phyloP scores from a whole-genome alignment of 106 monocot genomes.

The Hemerocallis citrina region DNA sequence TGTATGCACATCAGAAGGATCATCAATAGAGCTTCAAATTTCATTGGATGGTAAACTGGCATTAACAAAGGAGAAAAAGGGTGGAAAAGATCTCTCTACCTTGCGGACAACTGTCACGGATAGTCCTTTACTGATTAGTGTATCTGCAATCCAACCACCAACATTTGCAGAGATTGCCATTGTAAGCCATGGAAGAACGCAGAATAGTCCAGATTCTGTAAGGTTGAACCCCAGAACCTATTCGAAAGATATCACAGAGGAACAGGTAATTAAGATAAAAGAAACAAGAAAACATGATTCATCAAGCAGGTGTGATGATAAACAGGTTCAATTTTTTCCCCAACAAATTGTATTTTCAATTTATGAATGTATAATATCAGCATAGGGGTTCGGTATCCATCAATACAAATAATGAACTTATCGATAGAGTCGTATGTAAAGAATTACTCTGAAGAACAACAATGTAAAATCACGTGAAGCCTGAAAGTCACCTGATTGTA shows the following conservation, averaged over 20 bases:
- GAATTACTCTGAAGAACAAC: not conserved
- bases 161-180: conserved; percentile 91
- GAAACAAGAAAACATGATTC: too few relatives aligned
- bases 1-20: not conserved
- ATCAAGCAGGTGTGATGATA: not conserved
- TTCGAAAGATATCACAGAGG: not conserved
- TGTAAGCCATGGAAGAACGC: conserved; percentile 89
- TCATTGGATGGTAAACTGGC: too few relatives aligned
- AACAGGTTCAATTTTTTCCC: not conserved
- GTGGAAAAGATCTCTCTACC: conserved; percentile 34
- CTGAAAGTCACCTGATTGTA: conserved; percentile 59
- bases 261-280: not conserved
- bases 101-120: conserved; percentile 80
- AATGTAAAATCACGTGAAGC: not conserved
- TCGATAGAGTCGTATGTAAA: not conserved
- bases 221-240: conserved; percentile 92
- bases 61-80: conserved; percentile 1
- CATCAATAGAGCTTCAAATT: not conserved
- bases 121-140: conserved; percentile 56
- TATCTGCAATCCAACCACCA: conserved; percentile 92
- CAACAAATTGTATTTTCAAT: not conserved
- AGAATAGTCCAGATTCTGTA: conserved; percentile 76
- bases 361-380: not conserved
- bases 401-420: not conserved
- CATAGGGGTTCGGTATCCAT: not conserved